Evolutionary conservation across 371 early-diverging fungal species (phyloP).

Genomic region (Syncephalastrum racemosum): DNA sequence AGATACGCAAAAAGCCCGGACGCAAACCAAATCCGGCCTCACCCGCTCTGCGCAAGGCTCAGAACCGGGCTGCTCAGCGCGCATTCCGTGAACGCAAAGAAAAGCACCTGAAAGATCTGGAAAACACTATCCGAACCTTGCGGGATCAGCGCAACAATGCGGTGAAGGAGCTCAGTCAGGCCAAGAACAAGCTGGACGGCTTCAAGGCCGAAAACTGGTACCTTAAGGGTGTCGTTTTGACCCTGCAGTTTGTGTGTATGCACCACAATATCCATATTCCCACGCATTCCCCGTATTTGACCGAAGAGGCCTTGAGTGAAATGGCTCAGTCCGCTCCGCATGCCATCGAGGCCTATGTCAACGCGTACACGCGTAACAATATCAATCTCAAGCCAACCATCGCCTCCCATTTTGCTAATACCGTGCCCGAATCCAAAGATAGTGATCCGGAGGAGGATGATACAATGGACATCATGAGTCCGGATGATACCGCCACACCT

Average conservation of each 20-base stretch:
- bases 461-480: background rate
- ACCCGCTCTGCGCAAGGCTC: constrained; percentile 71
- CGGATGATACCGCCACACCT: background rate
- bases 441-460: constrained; percentile 5
- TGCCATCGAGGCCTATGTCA: constrained; percentile 41
- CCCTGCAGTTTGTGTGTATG: constrained; percentile 48
- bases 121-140: constrained; percentile 62
- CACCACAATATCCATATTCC: constrained; percentile 41
- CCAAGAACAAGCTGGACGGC: constrained; percentile 47
- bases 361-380: constrained; percentile 40
- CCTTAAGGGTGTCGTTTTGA: constrained; percentile 50
- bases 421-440: background rate
- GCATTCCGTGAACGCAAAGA: constrained; percentile 82
- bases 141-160: constrained; percentile 49
- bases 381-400: constrained; percentile 34
- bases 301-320: constrained; percentile 25
- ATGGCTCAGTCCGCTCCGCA: constrained; percentile 39
- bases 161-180: constrained; percentile 40
- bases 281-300: constrained; percentile 40
- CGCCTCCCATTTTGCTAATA: constrained; percentile 33
- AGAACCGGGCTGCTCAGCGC: constrained; percentile 78
- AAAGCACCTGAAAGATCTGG: constrained; percentile 63
- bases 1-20: constrained; percentile 66
- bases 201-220: constrained; percentile 61
- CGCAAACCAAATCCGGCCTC: constrained; percentile 73